Percentiles rank a stretch among this genome's conserved stretches.
These are phyloP conservation scores for Pseudognaphalium luteoalbum DNA, from an alignment of 129 eudicot species.

Conservation along the genomic window DNA sequence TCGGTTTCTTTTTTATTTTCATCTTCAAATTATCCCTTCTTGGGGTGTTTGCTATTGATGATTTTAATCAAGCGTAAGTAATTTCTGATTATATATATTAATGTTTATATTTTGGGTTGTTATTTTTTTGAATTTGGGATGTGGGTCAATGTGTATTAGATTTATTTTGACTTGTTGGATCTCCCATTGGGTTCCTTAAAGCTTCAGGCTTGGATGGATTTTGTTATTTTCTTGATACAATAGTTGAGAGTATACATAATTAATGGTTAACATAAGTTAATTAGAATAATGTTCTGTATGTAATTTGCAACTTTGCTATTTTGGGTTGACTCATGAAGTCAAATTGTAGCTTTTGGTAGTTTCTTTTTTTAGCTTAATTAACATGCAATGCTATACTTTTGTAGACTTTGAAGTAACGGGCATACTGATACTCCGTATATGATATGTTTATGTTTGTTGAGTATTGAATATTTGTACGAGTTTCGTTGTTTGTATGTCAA, in stretches of 20 bases:
- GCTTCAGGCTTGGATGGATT: not conserved
- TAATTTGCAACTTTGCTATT: slow-evolving; percentile 3
- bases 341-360: slow-evolving; percentile 17
- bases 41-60: slow-evolving; percentile 56
- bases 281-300: not conserved
- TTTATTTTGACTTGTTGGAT: not conserved
- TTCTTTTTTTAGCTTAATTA: not conserved
- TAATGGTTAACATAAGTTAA: not conserved
- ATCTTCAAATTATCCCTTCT: slow-evolving; percentile 34
- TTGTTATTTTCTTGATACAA: not conserved
- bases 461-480: slow-evolving; percentile 1
- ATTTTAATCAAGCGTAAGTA: slow-evolving; percentile 81
- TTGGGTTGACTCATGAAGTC: slow-evolving; percentile 15
- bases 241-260: not conserved
- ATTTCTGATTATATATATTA: slow-evolving; percentile 14
- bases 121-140: slow-evolving; percentile 1
- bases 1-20: slow-evolving; percentile 28
- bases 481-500: slow-evolving; percentile 7
- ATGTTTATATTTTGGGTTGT: not conserved
- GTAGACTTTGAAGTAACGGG: not conserved
- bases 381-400: slow-evolving; percentile 12
- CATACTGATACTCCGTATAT: no score
- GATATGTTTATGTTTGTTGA: not conserved
- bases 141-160: not conserved
- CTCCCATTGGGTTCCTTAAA: not conserved